phyloP scores from a whole-genome alignment of 1,284 basidiomycete genomes.

The Malassezia pachydermatis region DNA sequence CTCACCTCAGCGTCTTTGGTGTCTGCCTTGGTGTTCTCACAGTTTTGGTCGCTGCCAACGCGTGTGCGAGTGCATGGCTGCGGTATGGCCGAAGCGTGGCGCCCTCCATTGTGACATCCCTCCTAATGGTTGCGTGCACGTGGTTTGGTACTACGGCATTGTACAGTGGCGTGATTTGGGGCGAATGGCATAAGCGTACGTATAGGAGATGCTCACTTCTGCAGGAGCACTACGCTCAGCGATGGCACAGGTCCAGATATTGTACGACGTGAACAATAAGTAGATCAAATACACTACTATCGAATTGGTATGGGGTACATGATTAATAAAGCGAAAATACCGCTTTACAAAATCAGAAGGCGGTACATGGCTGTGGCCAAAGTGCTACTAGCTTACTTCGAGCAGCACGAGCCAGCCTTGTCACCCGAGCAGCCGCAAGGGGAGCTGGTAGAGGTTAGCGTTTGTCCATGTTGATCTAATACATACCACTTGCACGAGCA shows the following conservation, averaged over 20 bases:
- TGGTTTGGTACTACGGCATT: constrained; percentile 43
- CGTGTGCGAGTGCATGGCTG: constrained; percentile 9
- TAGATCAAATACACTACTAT: background rate
- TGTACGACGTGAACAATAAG: constrained; percentile 29
- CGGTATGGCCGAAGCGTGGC: constrained; percentile 10
- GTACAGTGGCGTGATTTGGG: constrained; percentile 40
- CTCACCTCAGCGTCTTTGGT: constrained; percentile 23
- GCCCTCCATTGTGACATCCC: constrained; percentile 19
- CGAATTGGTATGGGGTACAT: background rate
- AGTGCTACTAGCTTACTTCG: constrained; percentile 8
- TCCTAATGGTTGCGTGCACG: constrained; percentile 24
- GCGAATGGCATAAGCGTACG: constrained; percentile 44
- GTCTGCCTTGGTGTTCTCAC: constrained; percentile 18
- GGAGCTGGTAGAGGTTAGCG: background rate
- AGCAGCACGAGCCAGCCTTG: background rate
- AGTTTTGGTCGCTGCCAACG: constrained; percentile 15
- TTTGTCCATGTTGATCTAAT: too few species aligned
- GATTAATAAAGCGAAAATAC: background rate
- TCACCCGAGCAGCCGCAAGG: constrained; percentile 8
- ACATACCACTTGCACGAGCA: constrained; percentile 7
- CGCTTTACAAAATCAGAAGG: too few species aligned
- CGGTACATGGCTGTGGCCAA: too few species aligned
- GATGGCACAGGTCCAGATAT: too few species aligned
- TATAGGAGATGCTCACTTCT: constrained; percentile 5
- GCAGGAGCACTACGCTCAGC: constrained; percentile 24